These are phyloP conservation scores for Fusarium austroafricanum DNA, from an alignment of 2,329 filamentous ascomycete species.

Conservation along the genomic window DNA sequence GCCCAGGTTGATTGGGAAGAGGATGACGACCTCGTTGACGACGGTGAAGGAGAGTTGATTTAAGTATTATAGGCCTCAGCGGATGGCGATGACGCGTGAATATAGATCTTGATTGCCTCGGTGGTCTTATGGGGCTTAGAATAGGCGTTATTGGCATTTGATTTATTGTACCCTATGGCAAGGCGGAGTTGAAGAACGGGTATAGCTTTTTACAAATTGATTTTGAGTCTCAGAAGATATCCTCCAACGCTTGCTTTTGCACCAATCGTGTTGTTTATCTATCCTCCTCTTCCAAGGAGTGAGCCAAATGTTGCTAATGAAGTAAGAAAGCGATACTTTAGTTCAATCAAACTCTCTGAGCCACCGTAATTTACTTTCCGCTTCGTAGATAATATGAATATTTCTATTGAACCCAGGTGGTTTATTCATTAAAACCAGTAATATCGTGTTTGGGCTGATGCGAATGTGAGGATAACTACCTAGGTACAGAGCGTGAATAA, in stretches of 20 bases:
- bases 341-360: too few species aligned
- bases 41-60: constrained; percentile 31
- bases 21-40: constrained; percentile 58
- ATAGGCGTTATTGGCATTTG: constrained; percentile 17
- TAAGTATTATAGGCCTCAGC: not conserved
- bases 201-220: not conserved
- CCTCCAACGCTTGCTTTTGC: too few species aligned
- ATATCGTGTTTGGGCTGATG: too few species aligned
- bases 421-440: too few species aligned
- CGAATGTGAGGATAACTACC: not conserved
- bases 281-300: too few species aligned
- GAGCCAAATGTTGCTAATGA: too few species aligned
- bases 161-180: not conserved
- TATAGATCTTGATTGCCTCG: constrained; percentile 15
- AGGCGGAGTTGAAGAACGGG: constrained; percentile 3
- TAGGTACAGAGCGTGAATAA: not conserved
- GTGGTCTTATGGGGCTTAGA: constrained; percentile 9
- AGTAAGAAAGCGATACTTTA: too few species aligned
- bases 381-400: too few species aligned
- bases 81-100: not conserved
- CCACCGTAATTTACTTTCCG: too few species aligned
- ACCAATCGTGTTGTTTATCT: too few species aligned
- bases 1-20: constrained; percentile 71
- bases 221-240: not conserved
- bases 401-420: too few species aligned